A percentile compares a stretch with the other conserved stretches of the same genome.
phyloP scores from a whole-genome alignment of 805 yeast genomes.

The Tetrapisispora taiwanensis region DNA sequence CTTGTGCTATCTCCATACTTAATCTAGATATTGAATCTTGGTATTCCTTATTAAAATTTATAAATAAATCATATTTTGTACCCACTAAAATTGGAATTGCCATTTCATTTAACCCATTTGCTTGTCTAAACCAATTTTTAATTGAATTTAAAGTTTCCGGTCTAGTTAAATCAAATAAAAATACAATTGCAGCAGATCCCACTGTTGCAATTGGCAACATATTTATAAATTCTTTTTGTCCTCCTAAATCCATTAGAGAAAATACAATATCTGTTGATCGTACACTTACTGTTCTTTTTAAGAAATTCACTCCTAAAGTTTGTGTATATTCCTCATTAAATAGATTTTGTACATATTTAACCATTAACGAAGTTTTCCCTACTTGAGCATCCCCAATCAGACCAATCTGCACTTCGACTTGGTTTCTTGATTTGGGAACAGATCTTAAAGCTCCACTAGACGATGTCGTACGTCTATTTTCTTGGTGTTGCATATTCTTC shows the following conservation, averaged over 20 bases:
- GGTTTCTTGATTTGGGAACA: slow-evolving; percentile 10
- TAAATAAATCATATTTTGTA: slow-evolving; percentile 83
- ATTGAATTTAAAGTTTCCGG: slow-evolving; percentile 78
- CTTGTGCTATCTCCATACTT: slow-evolving; percentile 75
- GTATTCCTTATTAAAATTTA: slow-evolving; percentile 66
- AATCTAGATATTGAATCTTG: slow-evolving; percentile 76
- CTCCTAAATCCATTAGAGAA: slow-evolving; percentile 93
- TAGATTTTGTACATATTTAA: slow-evolving; percentile 89
- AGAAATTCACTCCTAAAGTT: slow-evolving; percentile 88
- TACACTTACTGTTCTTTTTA: slow-evolving; percentile 80
- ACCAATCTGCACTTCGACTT: slow-evolving; percentile 60
- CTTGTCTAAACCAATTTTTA: slow-evolving; percentile 91
- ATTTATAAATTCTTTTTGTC: slow-evolving; percentile 87
- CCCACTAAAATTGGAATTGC: slow-evolving; percentile 90
- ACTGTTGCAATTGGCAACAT: slow-evolving; percentile 89
- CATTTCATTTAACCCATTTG: slow-evolving; percentile 77
- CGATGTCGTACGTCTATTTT: background rate
- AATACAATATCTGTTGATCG: slow-evolving; percentile 82
- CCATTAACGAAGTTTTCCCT: slow-evolving; percentile 94
- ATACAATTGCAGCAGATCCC: slow-evolving; percentile 84
- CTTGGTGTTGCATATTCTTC: background rate
- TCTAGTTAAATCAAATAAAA: slow-evolving; percentile 83
- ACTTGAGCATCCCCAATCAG: slow-evolving; percentile 92
- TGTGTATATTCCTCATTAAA: slow-evolving; percentile 89
- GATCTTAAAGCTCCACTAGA: background rate